A percentile compares a stretch with the other conserved stretches of the same genome.
Conservation (phyloP, 352 stramenopile species). For the Sclerospora graminicola region DNA sequence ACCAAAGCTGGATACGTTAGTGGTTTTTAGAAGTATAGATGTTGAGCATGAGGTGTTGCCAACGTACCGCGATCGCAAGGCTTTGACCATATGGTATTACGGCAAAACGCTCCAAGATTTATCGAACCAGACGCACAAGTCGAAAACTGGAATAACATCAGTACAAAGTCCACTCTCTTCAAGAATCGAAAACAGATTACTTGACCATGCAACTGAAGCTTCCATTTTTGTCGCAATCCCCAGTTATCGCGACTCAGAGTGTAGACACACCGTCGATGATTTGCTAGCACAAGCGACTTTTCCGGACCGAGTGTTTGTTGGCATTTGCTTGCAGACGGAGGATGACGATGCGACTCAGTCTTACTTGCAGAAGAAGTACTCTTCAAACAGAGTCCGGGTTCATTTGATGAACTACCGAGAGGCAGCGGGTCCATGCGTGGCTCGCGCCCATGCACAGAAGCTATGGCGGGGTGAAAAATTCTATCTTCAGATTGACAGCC, state of each 20-base stretch:
- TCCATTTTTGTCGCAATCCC: no score
- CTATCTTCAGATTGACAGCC: constrained; percentile 92
- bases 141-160: neutral
- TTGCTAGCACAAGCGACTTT: constrained; percentile 45
- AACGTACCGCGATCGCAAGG: no score
- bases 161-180: constrained; percentile 4
- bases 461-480: constrained; percentile 86
- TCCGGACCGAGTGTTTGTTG: constrained; percentile 79
- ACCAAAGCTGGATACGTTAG: constrained; percentile 77
- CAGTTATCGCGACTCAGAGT: constrained; percentile 89
- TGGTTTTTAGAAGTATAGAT: constrained; percentile 86
- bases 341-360: constrained; percentile 24
- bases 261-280: constrained; percentile 72
- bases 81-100: no score
- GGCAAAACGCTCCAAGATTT: no score
- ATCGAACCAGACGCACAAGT: no score
- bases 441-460: no score
- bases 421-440: no score
- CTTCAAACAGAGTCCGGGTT: constrained; percentile 28
- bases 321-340: constrained; percentile 84
- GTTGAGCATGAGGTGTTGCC: no score
- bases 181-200: no score
- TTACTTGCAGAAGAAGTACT: constrained; percentile 32
- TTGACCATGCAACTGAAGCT: neutral
- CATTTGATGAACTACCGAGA: constrained; percentile 46